phyloP scores from a whole-genome alignment of 2,329 filamentous ascomycete genomes.

The Diaporthe destruens region DNA sequence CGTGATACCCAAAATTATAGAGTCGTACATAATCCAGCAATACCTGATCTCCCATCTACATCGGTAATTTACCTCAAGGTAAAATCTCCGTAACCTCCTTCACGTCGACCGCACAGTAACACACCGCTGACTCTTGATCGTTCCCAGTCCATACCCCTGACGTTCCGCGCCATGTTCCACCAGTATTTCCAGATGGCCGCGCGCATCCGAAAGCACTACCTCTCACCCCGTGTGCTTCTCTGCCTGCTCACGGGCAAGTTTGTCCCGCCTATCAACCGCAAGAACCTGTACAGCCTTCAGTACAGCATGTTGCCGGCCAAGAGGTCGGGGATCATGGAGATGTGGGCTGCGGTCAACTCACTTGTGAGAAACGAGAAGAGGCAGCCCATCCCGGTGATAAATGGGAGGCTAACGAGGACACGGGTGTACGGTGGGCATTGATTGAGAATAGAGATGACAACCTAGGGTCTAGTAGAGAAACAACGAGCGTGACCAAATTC shows the following conservation, averaged over 20 bases:
- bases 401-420: constrained; percentile 45
- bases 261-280: constrained; percentile 93
- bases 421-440: constrained; percentile 41
- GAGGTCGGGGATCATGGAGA: constrained; percentile 83
- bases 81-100: constrained; percentile 44
- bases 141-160: constrained; percentile 83
- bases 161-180: constrained; percentile 93
- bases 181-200: constrained; percentile 96
- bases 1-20: constrained; percentile 74
- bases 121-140: constrained; percentile 1
- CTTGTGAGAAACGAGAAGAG: constrained; percentile 60
- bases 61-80: constrained; percentile 92
- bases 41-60: constrained; percentile 67
- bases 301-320: constrained; percentile 96
- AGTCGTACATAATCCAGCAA: constrained; percentile 53
- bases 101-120: constrained; percentile 29
- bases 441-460: neutral
- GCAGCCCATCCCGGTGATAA: constrained; percentile 53
- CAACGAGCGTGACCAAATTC: neutral
- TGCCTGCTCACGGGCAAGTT: constrained; percentile 92
- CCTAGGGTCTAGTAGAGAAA: neutral
- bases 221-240: constrained; percentile 88
- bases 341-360: constrained; percentile 81
- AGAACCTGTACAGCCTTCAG: constrained; percentile 94
- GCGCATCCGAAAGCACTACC: constrained; percentile 94